Base-by-base conservation (phyloP, 305 asterid species). In the Ilex paraguariensis region DNA sequence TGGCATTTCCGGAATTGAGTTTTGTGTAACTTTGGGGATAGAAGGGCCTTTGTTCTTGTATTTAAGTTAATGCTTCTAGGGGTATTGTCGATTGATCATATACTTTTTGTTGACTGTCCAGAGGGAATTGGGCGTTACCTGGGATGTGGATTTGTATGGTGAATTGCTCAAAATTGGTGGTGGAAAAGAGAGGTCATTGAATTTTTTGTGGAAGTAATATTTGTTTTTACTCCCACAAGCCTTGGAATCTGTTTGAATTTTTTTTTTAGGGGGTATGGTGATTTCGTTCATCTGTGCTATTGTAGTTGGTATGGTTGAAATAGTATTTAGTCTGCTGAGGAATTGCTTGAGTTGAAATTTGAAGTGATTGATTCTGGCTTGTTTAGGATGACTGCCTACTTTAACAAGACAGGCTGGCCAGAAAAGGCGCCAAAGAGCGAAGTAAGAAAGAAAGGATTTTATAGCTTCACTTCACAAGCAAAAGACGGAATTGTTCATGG, bases 91-190 rank as follows among this genome's bases (percentile, higher is more conserved):
- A 65, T 30, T 59, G 45, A 39, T 15, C 45, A 61, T 54, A 14
- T 60, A 63, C 3, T 36, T 28, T 70, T 51, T 39, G 56, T 66
- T 69, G 62, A 8, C 68, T 54, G 42, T 61, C 74, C 90, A 91
- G 96, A 85, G 79, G 71, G 91, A 83, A 73, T 75, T 91, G 80
- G 96, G 96, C 66, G 95, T 89, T 59, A 81, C 87, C 1, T 91
- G 98, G 98, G 98, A 85, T 66, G 95, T 91, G 5, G 96, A 91
- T 54, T 79, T 87, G 78, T 91, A 91, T 60, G 98, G 96, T 28
- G 95, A 91, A 67, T 76, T 91, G 88, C 92, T 88, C 64, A 85
- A 88, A 75, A 91, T 91, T 63, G 96, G 98, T 58, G 98, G 98
- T 66, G 98, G 98, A 54, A 91, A 91, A 79, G 98, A 91, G 68